Evolutionary conservation across 2,329 filamentous ascomycete genomes (phyloP).

Genomic region (Fusarium sp.): DNA sequence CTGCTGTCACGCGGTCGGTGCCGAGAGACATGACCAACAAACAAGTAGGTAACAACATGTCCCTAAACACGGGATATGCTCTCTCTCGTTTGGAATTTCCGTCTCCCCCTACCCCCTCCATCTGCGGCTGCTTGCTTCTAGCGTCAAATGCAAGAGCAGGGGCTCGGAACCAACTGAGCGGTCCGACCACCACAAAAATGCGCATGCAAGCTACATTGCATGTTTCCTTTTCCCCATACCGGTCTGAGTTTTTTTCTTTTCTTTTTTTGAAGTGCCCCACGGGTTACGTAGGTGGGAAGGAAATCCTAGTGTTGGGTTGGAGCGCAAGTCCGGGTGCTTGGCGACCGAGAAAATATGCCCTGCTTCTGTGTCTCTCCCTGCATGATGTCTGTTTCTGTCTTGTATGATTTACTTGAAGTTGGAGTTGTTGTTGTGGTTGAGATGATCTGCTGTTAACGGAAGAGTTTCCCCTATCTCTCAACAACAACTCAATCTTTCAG

Average conservation of each 20-base stretch:
- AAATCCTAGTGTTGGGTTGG: conserved; percentile 11
- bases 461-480: neutral
- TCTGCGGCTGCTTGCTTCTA: conserved; percentile 8
- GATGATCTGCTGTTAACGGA: neutral
- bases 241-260: conserved; percentile 19
- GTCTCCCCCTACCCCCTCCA: neutral
- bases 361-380: conserved; percentile 20
- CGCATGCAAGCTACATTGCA: neutral
- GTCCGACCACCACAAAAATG: neutral
- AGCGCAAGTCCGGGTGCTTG: conserved; percentile 2
- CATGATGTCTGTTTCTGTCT: conserved; percentile 2
- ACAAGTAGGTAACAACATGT: neutral
- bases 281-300: conserved; percentile 17
- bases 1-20: conserved; percentile 1
- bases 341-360: conserved; percentile 6
- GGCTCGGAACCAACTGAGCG: conserved; percentile 14
- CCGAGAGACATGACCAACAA: conserved; percentile 1
- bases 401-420: neutral
- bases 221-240: conserved; percentile 24
- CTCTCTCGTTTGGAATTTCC: conserved; percentile 1
- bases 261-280: neutral
- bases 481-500: neutral
- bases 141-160: conserved; percentile 16
- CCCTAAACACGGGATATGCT: neutral
- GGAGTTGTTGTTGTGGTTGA: neutral